These are phyloP conservation scores for Plasmodium reichenowi DNA, from an alignment of 169 alveolate genomes.

Conservation along the genomic window DNA sequence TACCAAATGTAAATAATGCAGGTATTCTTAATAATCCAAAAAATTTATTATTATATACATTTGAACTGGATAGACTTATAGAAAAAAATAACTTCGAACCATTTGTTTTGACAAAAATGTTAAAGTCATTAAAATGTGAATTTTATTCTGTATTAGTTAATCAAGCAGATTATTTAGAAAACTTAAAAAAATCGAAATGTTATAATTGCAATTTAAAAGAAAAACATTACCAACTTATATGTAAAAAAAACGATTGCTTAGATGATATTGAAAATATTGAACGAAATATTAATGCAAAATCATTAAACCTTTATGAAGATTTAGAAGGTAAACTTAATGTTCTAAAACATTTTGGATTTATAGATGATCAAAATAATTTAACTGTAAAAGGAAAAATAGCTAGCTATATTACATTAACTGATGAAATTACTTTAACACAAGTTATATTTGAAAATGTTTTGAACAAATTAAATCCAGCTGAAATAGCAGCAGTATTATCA, in stretches of 20 bases:
- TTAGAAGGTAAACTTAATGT: conserved; percentile 88
- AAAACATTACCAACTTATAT: conserved; percentile 81
- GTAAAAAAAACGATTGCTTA: conserved; percentile 76
- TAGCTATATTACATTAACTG: conserved; percentile 88
- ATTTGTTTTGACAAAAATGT: conserved; percentile 80
- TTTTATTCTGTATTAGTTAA: conserved; percentile 82
- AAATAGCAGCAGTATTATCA: conserved; percentile 87
- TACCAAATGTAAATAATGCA: conserved; percentile 53
- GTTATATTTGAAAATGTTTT: conserved; percentile 83
- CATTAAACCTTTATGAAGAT: conserved; percentile 87
- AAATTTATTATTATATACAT: conserved; percentile 71
- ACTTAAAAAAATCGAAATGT: conserved; percentile 78
- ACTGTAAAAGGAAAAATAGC: conserved; percentile 92
- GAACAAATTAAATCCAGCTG: conserved; percentile 82
- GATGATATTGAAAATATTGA: conserved; percentile 84
- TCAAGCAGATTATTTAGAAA: conserved; percentile 82
- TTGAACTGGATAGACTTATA: conserved; percentile 79
- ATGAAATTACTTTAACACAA: conserved; percentile 90
- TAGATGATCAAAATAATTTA: conserved; percentile 86
- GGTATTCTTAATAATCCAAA: conserved; percentile 58
- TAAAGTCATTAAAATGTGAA: conserved; percentile 82
- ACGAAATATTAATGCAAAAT: conserved; percentile 84
- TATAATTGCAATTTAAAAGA: conserved; percentile 84
- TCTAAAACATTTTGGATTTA: conserved; percentile 85
- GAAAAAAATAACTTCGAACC: conserved; percentile 80